These are phyloP conservation scores for Fagopyrum esculentum DNA, from an alignment of 148 eudicot genomes.

Conservation along the genomic window DNA sequence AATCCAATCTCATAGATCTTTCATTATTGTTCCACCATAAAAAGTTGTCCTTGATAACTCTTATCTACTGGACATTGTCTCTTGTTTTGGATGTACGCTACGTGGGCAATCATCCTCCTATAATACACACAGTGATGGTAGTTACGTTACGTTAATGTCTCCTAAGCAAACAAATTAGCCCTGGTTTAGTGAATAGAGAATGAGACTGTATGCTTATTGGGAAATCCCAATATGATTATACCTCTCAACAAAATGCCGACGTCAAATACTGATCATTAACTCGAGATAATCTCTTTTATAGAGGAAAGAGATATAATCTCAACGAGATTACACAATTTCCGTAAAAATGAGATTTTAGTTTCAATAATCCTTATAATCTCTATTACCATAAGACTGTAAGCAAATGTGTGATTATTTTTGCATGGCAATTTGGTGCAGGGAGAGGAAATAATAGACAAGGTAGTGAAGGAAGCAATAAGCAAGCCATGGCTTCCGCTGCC, in stretches of 20 bases:
- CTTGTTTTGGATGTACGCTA: background rate
- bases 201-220: background rate
- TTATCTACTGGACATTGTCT: background rate
- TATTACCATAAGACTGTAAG: too few relatives aligned
- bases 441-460: constrained; percentile 70
- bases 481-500: constrained; percentile 87
- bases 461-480: constrained; percentile 81
- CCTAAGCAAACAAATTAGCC: background rate
- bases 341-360: too few relatives aligned
- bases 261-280: too few relatives aligned
- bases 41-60: background rate
- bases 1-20: constrained; percentile 9
- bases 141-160: background rate
- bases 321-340: too few relatives aligned
- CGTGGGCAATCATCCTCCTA: background rate
- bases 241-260: too few relatives aligned
- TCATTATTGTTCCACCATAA: constrained; percentile 3
- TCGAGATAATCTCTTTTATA: too few relatives aligned
- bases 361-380: too few relatives aligned
- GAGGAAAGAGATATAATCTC: too few relatives aligned
- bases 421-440: constrained; percentile 29
- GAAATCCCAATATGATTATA: background rate
- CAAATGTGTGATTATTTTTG: too few relatives aligned
- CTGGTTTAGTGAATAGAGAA: background rate
- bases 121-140: background rate